These are phyloP conservation scores for Fusarium torreyae DNA, from an alignment of 2,329 filamentous ascomycete genomes.

Conservation along the genomic window DNA sequence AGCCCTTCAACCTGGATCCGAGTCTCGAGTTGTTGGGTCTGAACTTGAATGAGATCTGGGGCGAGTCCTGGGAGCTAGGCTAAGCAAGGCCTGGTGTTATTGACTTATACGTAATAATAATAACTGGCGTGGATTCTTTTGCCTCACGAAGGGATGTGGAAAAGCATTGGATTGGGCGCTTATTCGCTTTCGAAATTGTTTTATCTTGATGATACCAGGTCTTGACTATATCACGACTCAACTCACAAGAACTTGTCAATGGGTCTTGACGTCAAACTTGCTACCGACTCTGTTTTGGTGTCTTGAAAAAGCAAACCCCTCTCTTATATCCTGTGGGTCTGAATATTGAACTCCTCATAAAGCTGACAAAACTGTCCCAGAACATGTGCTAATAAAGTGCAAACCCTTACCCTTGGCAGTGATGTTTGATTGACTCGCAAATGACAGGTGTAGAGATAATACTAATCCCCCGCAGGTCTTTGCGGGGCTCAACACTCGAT, in stretches of 20 bases:
- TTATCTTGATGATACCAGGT: constrained; percentile 45
- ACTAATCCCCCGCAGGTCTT: constrained; percentile 24
- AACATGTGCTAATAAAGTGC: constrained; percentile 24
- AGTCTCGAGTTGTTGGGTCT: constrained; percentile 68
- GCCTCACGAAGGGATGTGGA: constrained; percentile 12
- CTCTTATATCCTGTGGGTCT: constrained; percentile 37
- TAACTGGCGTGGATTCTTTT: constrained; percentile 36
- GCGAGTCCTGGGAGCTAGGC: constrained; percentile 63
- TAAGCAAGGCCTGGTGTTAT: constrained; percentile 38
- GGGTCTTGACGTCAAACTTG: constrained; percentile 23
- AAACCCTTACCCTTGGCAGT: constrained; percentile 11
- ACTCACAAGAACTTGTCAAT: constrained; percentile 32
- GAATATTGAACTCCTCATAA: constrained; percentile 36
- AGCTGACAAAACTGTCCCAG: constrained; percentile 26
- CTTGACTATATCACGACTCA: constrained; percentile 40
- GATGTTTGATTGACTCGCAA: constrained; percentile 3
- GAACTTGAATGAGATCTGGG: constrained; percentile 71
- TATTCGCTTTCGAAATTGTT: constrained; percentile 14
- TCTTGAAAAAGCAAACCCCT: constrained; percentile 34
- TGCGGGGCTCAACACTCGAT: constrained; percentile 11
- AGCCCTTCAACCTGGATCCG: constrained; percentile 66
- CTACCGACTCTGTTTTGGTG: constrained; percentile 22
- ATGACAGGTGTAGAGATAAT: constrained; percentile 14
- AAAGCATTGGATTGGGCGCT: constrained; percentile 25
- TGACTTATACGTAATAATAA: constrained; percentile 47